Percentiles rank a stretch among this genome's conserved stretches.
Conservation (phyloP, 1,284 basidiomycete species). For the Microbotryum saponariae region DNA sequence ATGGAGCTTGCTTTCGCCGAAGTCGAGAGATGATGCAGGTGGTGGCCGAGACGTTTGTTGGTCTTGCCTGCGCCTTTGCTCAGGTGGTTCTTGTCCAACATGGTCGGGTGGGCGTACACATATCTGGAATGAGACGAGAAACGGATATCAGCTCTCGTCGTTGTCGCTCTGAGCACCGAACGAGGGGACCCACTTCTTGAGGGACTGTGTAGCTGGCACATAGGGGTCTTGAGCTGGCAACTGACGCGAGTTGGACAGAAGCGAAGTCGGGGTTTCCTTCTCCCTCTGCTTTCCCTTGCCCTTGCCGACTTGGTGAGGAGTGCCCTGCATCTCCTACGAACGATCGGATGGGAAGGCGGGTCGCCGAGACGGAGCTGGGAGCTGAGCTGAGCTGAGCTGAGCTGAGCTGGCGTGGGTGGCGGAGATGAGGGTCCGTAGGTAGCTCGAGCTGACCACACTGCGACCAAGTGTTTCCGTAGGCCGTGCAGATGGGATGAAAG, state of each 20-base stretch:
- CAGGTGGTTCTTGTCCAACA: conserved; percentile 38
- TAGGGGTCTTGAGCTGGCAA: conserved; percentile 15
- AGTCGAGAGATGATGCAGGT: conserved; percentile 20
- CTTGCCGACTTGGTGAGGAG: conserved; percentile 1
- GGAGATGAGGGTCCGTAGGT: too few relatives aligned
- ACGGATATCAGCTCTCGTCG: not conserved
- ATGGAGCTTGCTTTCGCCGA: conserved; percentile 15
- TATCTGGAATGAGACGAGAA: conserved; percentile 52
- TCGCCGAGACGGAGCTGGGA: too few relatives aligned
- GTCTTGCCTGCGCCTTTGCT: conserved; percentile 56
- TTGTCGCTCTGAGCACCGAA: too few relatives aligned
- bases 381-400: too few relatives aligned
- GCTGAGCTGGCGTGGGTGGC: too few relatives aligned
- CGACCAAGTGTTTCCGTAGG: too few relatives aligned
- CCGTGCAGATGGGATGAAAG: too few relatives aligned
- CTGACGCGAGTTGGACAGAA: conserved; percentile 35
- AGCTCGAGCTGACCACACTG: too few relatives aligned
- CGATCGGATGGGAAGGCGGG: too few relatives aligned
- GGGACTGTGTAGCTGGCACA: conserved; percentile 21
- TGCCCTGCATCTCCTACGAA: too few relatives aligned
- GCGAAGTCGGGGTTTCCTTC: conserved; percentile 49
- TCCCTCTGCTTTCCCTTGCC: conserved; percentile 36
- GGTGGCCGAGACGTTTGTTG: conserved; percentile 27
- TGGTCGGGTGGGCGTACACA: conserved; percentile 12
- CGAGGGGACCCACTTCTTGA: conserved; percentile 21